These are phyloP conservation scores for Macadamia tetraphylla DNA, from an alignment of 164 flowering plant species.

Conservation along the genomic window DNA sequence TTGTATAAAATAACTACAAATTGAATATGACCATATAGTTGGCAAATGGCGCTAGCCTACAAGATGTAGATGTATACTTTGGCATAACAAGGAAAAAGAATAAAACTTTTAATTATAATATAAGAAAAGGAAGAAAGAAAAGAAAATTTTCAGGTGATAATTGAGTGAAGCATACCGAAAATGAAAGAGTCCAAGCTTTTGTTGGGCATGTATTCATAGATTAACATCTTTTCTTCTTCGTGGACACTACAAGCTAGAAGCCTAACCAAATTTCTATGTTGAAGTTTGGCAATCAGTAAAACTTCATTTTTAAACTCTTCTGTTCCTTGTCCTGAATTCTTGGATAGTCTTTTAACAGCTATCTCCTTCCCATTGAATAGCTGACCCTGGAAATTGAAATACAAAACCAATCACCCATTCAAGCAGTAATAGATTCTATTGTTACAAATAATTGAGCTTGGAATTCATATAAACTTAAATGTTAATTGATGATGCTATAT, in stretches of 20 bases:
- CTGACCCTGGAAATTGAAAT: constrained; percentile 20
- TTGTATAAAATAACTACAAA: not conserved
- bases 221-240: constrained; percentile 19
- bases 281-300: constrained; percentile 18
- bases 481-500: not conserved
- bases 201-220: constrained; percentile 23
- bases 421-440: no score
- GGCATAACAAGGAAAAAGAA: no score
- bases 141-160: not conserved
- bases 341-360: constrained; percentile 38
- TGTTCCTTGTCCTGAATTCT: constrained; percentile 29
- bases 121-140: not conserved
- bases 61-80: no score
- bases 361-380: constrained; percentile 27
- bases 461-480: no score
- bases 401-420: no score
- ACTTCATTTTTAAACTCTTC: constrained; percentile 27
- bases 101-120: no score
- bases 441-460: no score
- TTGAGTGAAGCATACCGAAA: constrained; percentile 15
- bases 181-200: constrained; percentile 21
- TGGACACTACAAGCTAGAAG: constrained; percentile 18
- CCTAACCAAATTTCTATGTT: constrained; percentile 21
- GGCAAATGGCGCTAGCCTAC: no score
- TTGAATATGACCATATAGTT: not conserved